phyloP scores from a whole-genome alignment of 2,329 filamentous ascomycete species.

The Ceratocystis harringtonii region DNA sequence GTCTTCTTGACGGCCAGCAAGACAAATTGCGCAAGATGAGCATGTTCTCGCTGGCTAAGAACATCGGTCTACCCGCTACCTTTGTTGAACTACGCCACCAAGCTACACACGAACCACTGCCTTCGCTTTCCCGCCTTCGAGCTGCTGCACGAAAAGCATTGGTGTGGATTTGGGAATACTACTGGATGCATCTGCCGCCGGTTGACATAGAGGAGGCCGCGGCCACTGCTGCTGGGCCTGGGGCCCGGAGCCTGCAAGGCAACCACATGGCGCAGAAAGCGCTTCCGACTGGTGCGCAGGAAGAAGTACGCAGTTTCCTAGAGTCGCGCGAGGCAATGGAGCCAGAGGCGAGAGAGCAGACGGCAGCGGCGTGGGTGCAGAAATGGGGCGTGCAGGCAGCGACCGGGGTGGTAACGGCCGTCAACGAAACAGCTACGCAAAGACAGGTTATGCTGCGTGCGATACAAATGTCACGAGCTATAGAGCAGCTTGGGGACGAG shows the following conservation, averaged over 20 bases:
- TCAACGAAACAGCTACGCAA: constrained; percentile 30
- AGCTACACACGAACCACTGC: constrained; percentile 77
- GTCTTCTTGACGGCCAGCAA: constrained; percentile 59
- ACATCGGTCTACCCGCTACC: constrained; percentile 53
- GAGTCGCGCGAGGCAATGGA: constrained; percentile 6
- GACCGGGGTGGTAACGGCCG: constrained; percentile 25
- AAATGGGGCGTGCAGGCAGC: constrained; percentile 25
- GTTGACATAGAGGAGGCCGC: constrained; percentile 2
- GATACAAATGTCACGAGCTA: constrained; percentile 29
- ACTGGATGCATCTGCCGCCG: constrained; percentile 48
- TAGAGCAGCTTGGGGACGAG: constrained; percentile 24
- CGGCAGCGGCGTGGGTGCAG: constrained; percentile 23
- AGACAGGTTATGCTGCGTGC: constrained; percentile 31
- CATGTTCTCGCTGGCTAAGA: constrained; percentile 58
- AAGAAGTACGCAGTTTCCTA: neutral
- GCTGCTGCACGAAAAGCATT: constrained; percentile 55
- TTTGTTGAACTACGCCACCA: constrained; percentile 86
- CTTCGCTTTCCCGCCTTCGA: constrained; percentile 57
- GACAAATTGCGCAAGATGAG: constrained; percentile 50
- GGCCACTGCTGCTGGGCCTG: neutral
- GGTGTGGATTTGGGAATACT: constrained; percentile 77
- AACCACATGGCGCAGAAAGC: neutral
- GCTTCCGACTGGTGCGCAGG: constrained; percentile 5
- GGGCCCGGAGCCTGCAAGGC: neutral
- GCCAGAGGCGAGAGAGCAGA: constrained; percentile 22